Base-by-base conservation (phyloP, 2,329 filamentous ascomycete genomes). In the Scedosporium apiospermum region DNA sequence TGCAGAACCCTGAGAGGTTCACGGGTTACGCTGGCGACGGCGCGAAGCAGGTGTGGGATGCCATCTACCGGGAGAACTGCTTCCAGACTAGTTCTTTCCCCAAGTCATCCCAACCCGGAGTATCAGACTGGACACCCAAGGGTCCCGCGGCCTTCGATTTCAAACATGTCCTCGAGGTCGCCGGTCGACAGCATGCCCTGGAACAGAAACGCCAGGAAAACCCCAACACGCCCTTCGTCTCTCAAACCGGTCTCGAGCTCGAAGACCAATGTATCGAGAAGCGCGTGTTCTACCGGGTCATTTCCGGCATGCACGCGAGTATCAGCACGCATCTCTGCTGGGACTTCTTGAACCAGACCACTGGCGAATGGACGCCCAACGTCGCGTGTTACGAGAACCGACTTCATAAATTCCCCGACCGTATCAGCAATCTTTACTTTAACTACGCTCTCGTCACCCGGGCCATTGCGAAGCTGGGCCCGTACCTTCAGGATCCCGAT, bases 261-360 rank as follows among this genome's bases (percentile, higher is more conserved):
- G 92, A 96, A 67, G 93, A 97, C 68, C 90, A 96, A 71, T 99
- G 95, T 70, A 78, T 99, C 26, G 95, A 99, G 79, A 98, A 99
- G 82, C 89, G 95, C n/a, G 95, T 98, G 44, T 99, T 99, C 74
- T 95, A 98, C 76, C 85, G 93, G 6, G 87, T 99, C 66, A 86
- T 99, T 65, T 96, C 92, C 60, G 95, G 95, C 53, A 97, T 99
- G 95, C 95, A 99, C 74, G 91, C 95, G 16, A 96, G 93, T 66
- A 99, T 99, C 74, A 96, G 91, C 67, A 90, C 93, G 0, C 95
- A 99, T 75, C 80, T 99, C 51, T 99, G 95, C 82, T 95, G 90
- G 87, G 90, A 98, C 70, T 96, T 95, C 70, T 80, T 98, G 66
- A 97, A 99, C 75, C 92, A 97, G 77, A 92, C 89, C 1, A 97